Base-by-base conservation (phyloP, 2,329 filamentous ascomycete genomes). In the Lachnum nothofagi region DNA sequence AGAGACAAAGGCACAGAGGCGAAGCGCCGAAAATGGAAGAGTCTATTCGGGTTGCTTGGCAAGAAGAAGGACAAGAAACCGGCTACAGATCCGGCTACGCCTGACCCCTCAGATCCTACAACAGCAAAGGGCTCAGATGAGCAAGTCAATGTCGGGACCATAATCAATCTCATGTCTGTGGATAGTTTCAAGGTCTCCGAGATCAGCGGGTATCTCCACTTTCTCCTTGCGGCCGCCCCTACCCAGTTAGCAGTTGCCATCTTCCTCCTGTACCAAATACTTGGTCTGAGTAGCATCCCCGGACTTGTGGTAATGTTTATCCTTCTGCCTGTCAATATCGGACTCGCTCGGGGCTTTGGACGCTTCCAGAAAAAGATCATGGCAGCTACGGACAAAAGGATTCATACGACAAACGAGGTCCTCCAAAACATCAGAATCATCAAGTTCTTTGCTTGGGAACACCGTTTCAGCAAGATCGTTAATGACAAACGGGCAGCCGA, bases 151-250 rank as follows among this genome's bases (percentile, higher is more conserved):
- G 78, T 94, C 43, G 93, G 94, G 54, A 95, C 93, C n/a, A 96
- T 98, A 63, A 98, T 98, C 73, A 98, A 97, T 68, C 75, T 98
- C 57, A 98, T 98, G 93, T 94, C 93, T 9, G 94, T 98, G 34
- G 94, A 98, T 72, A 96, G 91, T 41, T 97, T 97, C 80, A 98
- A 98, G 71, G 89, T 98, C 47, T 87, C 88, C 54, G 93, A 98
- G 65, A 85, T 95, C 51, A 93, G 89, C 31, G 87, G 91, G 0
- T 98, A 98, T 66, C 74, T 98, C 25, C 93, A 98, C 69, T 98
- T 95, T 68, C 74, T 98, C n/a, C 86, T 91, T 74, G 91, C 91
- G 0, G 84, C 86, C 53, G 91, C 91, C 1, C 93, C 93, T 0
- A 87, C 93, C 0, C 91, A 97, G 69, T 79, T 98, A 33, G 71